These are phyloP conservation scores for Cyclostephanos tholiformis DNA, from an alignment of 108 stramenopile species.

Conservation along the genomic window DNA sequence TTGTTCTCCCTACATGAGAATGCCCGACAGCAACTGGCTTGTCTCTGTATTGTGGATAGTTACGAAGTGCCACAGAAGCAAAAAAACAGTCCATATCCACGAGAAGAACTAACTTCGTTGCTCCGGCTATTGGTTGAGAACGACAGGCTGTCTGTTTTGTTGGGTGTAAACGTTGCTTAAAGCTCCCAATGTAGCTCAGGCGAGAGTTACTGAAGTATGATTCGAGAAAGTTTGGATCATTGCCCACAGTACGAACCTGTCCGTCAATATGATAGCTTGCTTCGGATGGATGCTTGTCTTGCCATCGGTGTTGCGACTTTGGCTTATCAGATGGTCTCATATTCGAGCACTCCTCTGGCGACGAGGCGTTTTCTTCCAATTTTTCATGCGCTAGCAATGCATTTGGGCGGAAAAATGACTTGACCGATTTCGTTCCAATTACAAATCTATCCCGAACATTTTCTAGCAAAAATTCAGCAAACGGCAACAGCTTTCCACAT, in stretches of 20 bases:
- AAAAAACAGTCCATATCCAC: constrained; percentile 98
- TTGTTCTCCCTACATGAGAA: constrained; percentile 43
- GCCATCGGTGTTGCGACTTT: constrained; percentile 36
- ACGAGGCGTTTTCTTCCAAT: constrained; percentile 1
- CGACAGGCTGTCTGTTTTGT: background rate
- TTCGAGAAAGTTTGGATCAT: constrained; percentile 82
- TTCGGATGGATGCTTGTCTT: constrained; percentile 27
- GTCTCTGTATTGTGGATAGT: constrained; percentile 78
- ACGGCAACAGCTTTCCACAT: constrained; percentile 58
- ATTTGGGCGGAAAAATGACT: constrained; percentile 28
- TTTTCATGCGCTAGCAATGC: background rate
- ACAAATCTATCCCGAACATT: constrained; percentile 42
- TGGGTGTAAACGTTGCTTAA: constrained; percentile 58
- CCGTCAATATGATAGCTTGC: constrained; percentile 40
- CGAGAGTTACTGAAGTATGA: constrained; percentile 71
- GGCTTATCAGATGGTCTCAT: constrained; percentile 48
- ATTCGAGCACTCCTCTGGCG: constrained; percentile 27
- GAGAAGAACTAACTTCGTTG: constrained; percentile 82
- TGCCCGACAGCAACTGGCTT: constrained; percentile 92
- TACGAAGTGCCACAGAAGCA: constrained; percentile 81
- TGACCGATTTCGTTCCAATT: constrained; percentile 42
- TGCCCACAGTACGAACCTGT: constrained; percentile 60
- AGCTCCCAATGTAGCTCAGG: constrained; percentile 82
- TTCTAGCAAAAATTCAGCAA: constrained; percentile 67
- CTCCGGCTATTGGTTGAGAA: constrained; percentile 32